Evolutionary conservation across 352 stramenopile genomes (phyloP).

Genomic region (Pythium aristosporum): DNA sequence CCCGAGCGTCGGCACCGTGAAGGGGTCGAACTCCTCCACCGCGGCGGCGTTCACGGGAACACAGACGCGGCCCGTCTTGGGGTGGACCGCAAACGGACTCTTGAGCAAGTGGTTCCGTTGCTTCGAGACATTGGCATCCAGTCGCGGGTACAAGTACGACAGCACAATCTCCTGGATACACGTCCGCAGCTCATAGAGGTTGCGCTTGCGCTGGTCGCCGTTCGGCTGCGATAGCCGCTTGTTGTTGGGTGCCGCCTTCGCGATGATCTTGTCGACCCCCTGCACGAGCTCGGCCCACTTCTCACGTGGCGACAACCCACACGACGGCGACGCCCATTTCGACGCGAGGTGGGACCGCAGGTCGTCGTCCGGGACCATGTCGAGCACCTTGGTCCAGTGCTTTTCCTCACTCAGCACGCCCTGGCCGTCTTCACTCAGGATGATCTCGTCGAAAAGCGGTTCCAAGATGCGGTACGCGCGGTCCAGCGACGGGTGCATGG

Average conservation of each 20-base stretch:
- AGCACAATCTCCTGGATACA: slow-evolving; percentile 97
- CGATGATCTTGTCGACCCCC: slow-evolving; percentile 61
- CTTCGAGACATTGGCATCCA: slow-evolving; percentile 99
- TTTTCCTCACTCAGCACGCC: slow-evolving; percentile 87
- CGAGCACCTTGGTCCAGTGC: slow-evolving; percentile 90
- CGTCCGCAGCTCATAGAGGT: slow-evolving; percentile 64
- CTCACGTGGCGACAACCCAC: slow-evolving; percentile 59
- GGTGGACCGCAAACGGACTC: slow-evolving; percentile 97
- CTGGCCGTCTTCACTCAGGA: slow-evolving; percentile 92
- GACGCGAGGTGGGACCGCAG: slow-evolving; percentile 59
- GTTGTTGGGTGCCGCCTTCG: slow-evolving; percentile 48
- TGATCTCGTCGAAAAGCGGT: slow-evolving; percentile 92
- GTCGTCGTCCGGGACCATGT: slow-evolving; percentile 92
- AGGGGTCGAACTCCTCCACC: slow-evolving; percentile 88
- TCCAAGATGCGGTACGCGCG: slow-evolving; percentile 94
- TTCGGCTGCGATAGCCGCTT: slow-evolving; percentile 35
- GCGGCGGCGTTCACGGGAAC: slow-evolving; percentile 91
- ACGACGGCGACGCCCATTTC: slow-evolving; percentile 55
- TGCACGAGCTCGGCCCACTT: slow-evolving; percentile 90
- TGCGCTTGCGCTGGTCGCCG: slow-evolving; percentile 65
- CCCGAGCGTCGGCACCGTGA: slow-evolving; percentile 81
- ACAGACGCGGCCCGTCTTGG: slow-evolving; percentile 97
- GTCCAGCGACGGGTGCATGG: slow-evolving; percentile 94
- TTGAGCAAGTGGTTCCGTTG: slow-evolving; percentile 99
- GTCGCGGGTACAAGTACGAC: slow-evolving; percentile 94